A percentile compares a stretch with the other conserved stretches of the same genome.
These are phyloP conservation scores for Epithele typhae DNA, from an alignment of 768 basidiomycete species.

Conservation along the genomic window DNA sequence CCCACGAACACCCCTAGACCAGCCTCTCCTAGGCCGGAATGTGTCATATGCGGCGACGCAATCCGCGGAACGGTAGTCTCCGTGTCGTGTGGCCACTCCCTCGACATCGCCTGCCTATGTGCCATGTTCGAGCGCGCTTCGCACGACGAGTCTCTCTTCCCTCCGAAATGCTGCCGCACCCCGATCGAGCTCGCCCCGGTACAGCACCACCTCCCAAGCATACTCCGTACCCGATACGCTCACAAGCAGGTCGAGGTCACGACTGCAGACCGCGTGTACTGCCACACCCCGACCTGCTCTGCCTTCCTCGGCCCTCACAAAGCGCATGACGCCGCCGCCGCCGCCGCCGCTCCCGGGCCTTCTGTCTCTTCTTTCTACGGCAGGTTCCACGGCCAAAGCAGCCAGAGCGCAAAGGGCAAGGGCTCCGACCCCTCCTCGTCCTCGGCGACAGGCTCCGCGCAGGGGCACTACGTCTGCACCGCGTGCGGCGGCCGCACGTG, in stretches of 20 bases:
- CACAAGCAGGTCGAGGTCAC: slow-evolving; percentile 18
- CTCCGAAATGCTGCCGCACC: slow-evolving; percentile 20
- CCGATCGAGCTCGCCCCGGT: slow-evolving; percentile 14
- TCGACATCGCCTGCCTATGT: slow-evolving; percentile 30
- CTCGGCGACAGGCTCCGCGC: too few species aligned
- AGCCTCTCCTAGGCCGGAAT: background rate
- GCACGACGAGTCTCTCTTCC: slow-evolving; percentile 33
- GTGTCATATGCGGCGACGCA: slow-evolving; percentile 19
- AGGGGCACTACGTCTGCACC: too few species aligned
- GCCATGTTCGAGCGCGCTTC: slow-evolving; percentile 32
- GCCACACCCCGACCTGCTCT: slow-evolving; percentile 17
- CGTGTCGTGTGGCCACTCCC: slow-evolving; percentile 32
- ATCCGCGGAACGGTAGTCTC: slow-evolving; percentile 2
- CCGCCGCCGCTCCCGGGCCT: too few species aligned
- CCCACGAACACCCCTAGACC: background rate
- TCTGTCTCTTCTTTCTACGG: too few species aligned
- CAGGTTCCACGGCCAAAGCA: too few species aligned
- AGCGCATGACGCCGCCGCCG: background rate
- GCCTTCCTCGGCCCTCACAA: slow-evolving; percentile 18
- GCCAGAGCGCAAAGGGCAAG: too few species aligned
- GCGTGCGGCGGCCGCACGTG: slow-evolving; percentile 16
- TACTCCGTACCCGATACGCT: slow-evolving; percentile 6
- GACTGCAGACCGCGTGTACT: slow-evolving; percentile 22
- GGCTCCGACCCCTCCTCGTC: too few species aligned
- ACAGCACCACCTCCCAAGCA: slow-evolving; percentile 7